Evolutionary conservation across 306 rosid species (phyloP).

Genomic region (Ormosia semicastrata): DNA sequence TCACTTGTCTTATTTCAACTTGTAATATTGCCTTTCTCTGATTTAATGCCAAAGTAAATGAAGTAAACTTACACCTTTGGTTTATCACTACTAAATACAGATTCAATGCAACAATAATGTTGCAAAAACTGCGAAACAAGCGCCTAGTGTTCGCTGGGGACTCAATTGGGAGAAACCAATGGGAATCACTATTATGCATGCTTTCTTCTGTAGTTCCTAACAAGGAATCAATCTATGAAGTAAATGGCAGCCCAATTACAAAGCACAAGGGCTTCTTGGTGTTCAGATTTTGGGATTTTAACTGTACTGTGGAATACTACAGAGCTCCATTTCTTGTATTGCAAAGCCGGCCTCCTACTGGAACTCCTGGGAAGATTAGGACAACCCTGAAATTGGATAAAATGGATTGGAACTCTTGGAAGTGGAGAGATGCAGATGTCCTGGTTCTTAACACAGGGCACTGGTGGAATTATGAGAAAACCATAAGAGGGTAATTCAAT

Average conservation of each 20-base stretch:
- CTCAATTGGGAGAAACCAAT: slow-evolving; percentile 94
- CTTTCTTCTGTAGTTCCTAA: slow-evolving; percentile 71
- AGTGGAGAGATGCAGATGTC: slow-evolving; percentile 81
- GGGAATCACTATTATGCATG: slow-evolving; percentile 95
- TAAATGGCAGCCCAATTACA: slow-evolving; percentile 86
- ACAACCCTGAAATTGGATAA: slow-evolving; percentile 71
- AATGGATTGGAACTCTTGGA: slow-evolving; percentile 81
- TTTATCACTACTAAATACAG: slow-evolving; percentile 32
- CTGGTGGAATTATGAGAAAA: slow-evolving; percentile 90
- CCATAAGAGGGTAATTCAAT: slow-evolving; percentile 68
- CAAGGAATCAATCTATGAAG: slow-evolving; percentile 82
- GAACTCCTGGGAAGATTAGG: slow-evolving; percentile 36
- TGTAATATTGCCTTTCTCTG: slow-evolving; percentile 17
- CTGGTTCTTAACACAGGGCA: slow-evolving; percentile 84
- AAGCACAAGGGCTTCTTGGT: slow-evolving; percentile 89
- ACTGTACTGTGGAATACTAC: slow-evolving; percentile 83
- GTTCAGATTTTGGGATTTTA: slow-evolving; percentile 70
- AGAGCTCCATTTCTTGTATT: slow-evolving; percentile 82
- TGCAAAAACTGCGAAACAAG: slow-evolving; percentile 71
- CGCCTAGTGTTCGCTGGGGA: slow-evolving; percentile 84
- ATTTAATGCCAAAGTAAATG: slow-evolving; percentile 22
- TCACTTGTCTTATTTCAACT: slow-evolving; percentile 3
- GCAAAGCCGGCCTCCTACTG: slow-evolving; percentile 70
- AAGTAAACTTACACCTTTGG: neutral
- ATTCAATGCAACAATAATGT: slow-evolving; percentile 72